Evolutionary conservation across 2,329 filamentous ascomycete species (phyloP), one percentile per base, ranked within the genome.

Genomic region (Monosporascus sp.): DNA sequence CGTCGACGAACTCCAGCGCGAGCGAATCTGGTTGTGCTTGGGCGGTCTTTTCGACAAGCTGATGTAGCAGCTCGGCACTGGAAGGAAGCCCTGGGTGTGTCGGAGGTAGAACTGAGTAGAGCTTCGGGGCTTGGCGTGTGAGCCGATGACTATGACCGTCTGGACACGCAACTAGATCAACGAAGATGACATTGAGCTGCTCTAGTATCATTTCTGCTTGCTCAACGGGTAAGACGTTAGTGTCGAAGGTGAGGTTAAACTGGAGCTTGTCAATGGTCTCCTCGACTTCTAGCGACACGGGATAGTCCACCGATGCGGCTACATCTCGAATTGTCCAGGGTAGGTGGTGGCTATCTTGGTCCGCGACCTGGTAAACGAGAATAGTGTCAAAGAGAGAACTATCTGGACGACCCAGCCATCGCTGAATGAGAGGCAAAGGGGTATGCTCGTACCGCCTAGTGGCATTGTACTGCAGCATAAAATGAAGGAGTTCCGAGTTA

Each of bases 341-440:
- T 3, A 64, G 44, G 5, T 34, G 37, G 1, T 66, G 52, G 17
- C 55, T 47, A 37, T 54, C 51, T 37, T 58, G 18, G 49, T 70
- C 59, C 53, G 75, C 63, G 58, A 88, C 89, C 63, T 96, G 92
- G 63, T 91, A 93, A 0, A 90, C 87, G 54, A 97, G 83, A 1
- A 97, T 75, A 0, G 90, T 93, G 63, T 97, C 91, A 60, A 97
- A 96, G 0, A 94, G 74, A 0, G 79, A 73, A 6, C 81, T 78
- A 24, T 86, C 82, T 0, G 85, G 74, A 53, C 82, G 77, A 0
- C 84, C 85, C 18, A 89, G 76, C 78, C 85, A 86, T 48, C 80
- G 83, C 61, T 95, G 89, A 9, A 96, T 85, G 31, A 83, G 81
- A 3, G 79, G 76, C 6, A 96, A 73, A 1, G 90, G 83, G 0